Conservation (phyloP, 2,329 filamentous ascomycete genomes). For the Nigrospora sphaerica region DNA sequence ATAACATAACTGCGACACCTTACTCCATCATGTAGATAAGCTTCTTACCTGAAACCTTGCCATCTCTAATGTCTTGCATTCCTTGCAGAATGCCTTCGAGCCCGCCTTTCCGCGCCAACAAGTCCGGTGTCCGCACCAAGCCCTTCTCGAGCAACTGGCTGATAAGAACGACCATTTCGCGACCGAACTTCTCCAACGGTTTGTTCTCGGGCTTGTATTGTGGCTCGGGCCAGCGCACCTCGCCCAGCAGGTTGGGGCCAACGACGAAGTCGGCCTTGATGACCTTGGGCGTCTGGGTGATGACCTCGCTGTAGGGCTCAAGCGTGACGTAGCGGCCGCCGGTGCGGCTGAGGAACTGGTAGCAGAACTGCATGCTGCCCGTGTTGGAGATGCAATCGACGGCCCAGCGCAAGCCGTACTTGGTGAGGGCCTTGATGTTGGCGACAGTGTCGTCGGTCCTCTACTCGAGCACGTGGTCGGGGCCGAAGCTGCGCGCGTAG, state of each 20-base stretch:
- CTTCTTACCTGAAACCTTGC: background rate
- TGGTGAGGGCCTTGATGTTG: constrained; percentile 37
- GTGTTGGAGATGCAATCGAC: constrained; percentile 42
- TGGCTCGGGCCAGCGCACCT: background rate
- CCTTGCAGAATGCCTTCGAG: background rate
- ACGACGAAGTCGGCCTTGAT: background rate
- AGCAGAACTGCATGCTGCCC: constrained; percentile 27
- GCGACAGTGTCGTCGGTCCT: constrained; percentile 31
- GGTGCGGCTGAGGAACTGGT: constrained; percentile 23
- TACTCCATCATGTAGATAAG: background rate
- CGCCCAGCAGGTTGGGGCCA: background rate
- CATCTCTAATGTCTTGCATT: background rate
- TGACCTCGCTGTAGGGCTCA: constrained; percentile 2
- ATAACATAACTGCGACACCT: too few species aligned
- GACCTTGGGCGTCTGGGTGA: background rate
- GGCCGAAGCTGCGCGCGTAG: constrained; percentile 37
- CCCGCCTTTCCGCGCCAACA: background rate
- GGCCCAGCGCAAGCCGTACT: constrained; percentile 32
- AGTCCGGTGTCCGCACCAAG: background rate
- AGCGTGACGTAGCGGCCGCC: constrained; percentile 13
- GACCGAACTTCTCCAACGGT: background rate
- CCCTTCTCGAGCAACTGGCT: background rate
- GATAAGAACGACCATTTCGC: background rate
- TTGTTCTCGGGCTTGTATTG: background rate
- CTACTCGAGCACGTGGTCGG: constrained; percentile 43